Conservation (phyloP, 2,329 filamentous ascomycete species). For the Hymenoscyphus linearis region DNA sequence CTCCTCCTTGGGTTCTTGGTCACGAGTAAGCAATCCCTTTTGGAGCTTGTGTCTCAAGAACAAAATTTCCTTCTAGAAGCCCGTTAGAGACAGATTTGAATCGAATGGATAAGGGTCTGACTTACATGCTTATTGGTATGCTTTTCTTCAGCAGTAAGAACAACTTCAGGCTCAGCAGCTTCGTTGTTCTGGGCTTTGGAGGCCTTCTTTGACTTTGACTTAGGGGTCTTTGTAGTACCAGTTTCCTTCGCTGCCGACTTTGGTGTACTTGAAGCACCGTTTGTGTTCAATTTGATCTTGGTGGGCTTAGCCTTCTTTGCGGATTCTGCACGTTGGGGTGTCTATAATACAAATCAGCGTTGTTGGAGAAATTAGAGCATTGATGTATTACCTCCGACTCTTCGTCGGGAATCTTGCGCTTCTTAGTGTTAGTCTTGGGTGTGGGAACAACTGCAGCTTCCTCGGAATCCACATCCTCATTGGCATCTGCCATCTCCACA, state of each 20-base stretch:
- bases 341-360: constrained; percentile 35
- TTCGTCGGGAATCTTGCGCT: constrained; percentile 76
- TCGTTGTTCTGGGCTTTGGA: constrained; percentile 39
- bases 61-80: constrained; percentile 65
- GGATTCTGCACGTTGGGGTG: constrained; percentile 54
- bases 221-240: constrained; percentile 35
- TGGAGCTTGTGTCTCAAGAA: constrained; percentile 93
- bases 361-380: not conserved
- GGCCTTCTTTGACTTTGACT: constrained; percentile 44
- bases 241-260: constrained; percentile 31
- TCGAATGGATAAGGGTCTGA: constrained; percentile 7
- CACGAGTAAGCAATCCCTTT: constrained; percentile 82
- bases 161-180: constrained; percentile 51
- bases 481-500: constrained; percentile 53
- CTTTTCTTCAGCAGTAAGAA: constrained; percentile 53
- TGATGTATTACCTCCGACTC: constrained; percentile 57
- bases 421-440: constrained; percentile 57
- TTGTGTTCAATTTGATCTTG: constrained; percentile 57
- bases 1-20: constrained; percentile 78
- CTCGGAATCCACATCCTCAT: constrained; percentile 48
- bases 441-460: constrained; percentile 39
- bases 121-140: constrained; percentile 54
- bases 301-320: constrained; percentile 66
- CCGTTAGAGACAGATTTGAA: constrained; percentile 31
- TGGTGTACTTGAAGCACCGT: constrained; percentile 28